Conservation (phyloP, 805 yeast genomes). For the Candida koratica region DNA sequence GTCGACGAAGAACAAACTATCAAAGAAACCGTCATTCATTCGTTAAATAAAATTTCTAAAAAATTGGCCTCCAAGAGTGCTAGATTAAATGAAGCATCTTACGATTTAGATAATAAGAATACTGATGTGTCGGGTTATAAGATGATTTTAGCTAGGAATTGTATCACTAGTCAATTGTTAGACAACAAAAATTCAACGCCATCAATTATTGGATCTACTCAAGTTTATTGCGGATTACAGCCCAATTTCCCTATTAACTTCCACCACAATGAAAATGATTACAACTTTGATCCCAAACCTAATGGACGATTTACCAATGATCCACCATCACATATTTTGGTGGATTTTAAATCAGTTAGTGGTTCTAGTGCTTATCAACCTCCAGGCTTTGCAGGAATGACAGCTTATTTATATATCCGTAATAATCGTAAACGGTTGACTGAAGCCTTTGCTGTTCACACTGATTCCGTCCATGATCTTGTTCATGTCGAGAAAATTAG, state of each 20-base stretch:
- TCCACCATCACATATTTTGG: constrained; percentile 64
- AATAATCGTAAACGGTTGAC: constrained; percentile 62
- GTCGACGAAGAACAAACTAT: constrained; percentile 47
- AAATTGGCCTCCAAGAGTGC: constrained; percentile 45
- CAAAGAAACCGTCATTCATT: constrained; percentile 47
- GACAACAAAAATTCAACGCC: constrained; percentile 43
- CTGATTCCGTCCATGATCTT: constrained; percentile 53
- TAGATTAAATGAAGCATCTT: constrained; percentile 36
- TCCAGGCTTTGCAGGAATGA: constrained; percentile 64
- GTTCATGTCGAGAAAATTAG: constrained; percentile 61
- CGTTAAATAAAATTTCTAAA: constrained; percentile 59
- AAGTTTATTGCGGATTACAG: constrained; percentile 65
- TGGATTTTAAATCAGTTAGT: constrained; percentile 68
- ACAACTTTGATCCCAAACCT: constrained; percentile 42
- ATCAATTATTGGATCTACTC: constrained; percentile 60
- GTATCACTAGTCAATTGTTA: constrained; percentile 54
- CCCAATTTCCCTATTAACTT: constrained; percentile 62
- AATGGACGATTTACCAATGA: constrained; percentile 46
- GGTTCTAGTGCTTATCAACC: constrained; percentile 59
- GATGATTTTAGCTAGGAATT: constrained; percentile 63
- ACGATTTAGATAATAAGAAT: constrained; percentile 36
- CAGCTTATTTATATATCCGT: constrained; percentile 68
- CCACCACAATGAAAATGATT: constrained; percentile 25
- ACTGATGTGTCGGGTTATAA: constrained; percentile 63
- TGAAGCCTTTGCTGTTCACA: constrained; percentile 72